phyloP scores from a whole-genome alignment of 192 early-diverging fungal genomes.

The Coemansia sp. region DNA sequence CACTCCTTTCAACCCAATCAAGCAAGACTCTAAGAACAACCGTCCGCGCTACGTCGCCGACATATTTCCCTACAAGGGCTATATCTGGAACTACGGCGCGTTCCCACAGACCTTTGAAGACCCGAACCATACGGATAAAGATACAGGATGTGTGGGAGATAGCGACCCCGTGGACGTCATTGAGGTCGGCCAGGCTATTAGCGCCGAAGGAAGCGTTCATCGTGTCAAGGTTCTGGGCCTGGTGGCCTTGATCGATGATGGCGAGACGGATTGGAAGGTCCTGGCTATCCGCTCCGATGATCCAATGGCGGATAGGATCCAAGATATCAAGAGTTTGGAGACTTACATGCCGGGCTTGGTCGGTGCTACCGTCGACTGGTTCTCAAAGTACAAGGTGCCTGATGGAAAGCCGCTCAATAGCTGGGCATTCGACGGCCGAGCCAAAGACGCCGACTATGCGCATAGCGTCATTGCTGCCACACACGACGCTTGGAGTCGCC shows the following conservation, averaged over 20 bases:
- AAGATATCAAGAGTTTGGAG: slow-evolving; percentile 98
- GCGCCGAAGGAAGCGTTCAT: slow-evolving; percentile 91
- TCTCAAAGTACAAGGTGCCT: slow-evolving; percentile 99
- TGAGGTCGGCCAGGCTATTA: slow-evolving; percentile 96
- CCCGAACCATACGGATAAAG: slow-evolving; percentile 80
- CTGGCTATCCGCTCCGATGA: slow-evolving; percentile 97
- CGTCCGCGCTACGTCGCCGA: slow-evolving; percentile 97
- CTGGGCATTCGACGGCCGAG: slow-evolving; percentile 93
- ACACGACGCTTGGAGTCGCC: slow-evolving; percentile 87
- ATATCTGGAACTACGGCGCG: slow-evolving; percentile 99
- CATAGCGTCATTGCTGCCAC: slow-evolving; percentile 81
- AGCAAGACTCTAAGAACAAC: slow-evolving; percentile 98
- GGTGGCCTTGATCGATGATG: slow-evolving; percentile 98
- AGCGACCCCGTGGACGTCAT: slow-evolving; percentile 97
- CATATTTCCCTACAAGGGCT: slow-evolving; percentile 99
- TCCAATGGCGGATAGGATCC: slow-evolving; percentile 93
- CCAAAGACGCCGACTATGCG: slow-evolving; percentile 90
- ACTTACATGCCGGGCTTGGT: slow-evolving; percentile 92
- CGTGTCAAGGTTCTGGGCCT: slow-evolving; percentile 98
- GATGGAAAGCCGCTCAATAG: slow-evolving; percentile 99
- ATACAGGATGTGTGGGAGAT: slow-evolving; percentile 95
- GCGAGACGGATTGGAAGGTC: slow-evolving; percentile 99
- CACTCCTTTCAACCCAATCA: slow-evolving; percentile 95
- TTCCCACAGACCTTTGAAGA: slow-evolving; percentile 99
- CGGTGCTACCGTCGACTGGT: slow-evolving; percentile 98